Base-by-base conservation (phyloP, 2,329 filamentous ascomycete genomes). In the Exophiala dermatitidis region DNA sequence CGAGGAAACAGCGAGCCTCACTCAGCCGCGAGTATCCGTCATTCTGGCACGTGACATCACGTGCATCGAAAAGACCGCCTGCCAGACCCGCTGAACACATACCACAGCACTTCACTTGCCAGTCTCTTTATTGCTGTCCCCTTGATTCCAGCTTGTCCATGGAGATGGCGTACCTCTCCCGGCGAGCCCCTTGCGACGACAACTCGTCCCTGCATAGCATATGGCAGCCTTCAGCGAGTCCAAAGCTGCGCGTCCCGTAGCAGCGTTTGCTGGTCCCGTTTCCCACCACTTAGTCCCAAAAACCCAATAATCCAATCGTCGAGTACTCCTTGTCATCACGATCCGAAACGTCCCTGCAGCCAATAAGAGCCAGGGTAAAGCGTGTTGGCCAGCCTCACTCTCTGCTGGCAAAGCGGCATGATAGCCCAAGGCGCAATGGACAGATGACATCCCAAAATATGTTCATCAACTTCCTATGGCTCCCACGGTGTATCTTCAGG, bases 1-100 rank as follows among this genome's bases (percentile, higher is more conserved):
- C 10, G 42, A 7, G 42, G 28, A 31, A 45, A 30, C n/a, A 9
- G 28, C 28, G 28, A 43, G 37, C 42, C 42, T 30, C 26, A 19
- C 29, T 4, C 42, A 45, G 10, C 42, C 42, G 42, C n/a, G 42
- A 45, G 32, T 45, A 45, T 30, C 42, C 42, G n/a, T n/a, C 37
- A 1, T 41, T 26, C 37, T 12, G 19, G 6, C 10, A 6, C 19
- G 38, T 5, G 38, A 19, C 19, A 19, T 45, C 42, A 45, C 42
- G 42, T 45, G 40, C n/a, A 28, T 6, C 29, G 40, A 26, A 8
- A 19, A 19, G 19, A 2, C 19, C 40, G 12, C 19, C n/a, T 5
- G 28, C 10, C 10, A 8, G 9, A 4, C 1, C 12, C 10, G 9
- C 36, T 38, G 5, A 5, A n/a, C 10, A 8, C 36, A 8, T 38